phyloP scores from a whole-genome alignment of 148 eudicot genomes.

The Persicaria tinctoria region DNA sequence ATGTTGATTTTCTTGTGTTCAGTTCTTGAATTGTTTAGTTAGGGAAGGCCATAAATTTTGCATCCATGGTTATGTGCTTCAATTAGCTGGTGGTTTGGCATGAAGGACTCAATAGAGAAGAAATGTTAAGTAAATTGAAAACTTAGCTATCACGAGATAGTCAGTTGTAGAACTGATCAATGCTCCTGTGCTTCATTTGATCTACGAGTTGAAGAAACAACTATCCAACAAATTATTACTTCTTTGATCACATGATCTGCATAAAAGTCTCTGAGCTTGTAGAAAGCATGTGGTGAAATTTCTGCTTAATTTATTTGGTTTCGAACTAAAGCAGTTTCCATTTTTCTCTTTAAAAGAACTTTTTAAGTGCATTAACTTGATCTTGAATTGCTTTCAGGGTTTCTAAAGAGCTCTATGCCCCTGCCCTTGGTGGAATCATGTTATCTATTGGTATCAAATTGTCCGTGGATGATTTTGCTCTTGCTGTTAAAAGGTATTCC shows the following conservation, averaged over 20 bases:
- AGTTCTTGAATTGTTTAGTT: background rate
- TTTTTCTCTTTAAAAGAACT: background rate
- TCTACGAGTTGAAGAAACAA: background rate
- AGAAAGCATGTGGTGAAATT: background rate
- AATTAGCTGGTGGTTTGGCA: background rate
- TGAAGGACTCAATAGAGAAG: background rate
- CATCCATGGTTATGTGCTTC: background rate
- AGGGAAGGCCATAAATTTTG: background rate
- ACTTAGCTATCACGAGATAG: background rate
- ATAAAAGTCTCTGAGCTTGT: background rate
- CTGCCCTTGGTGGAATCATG: conserved; percentile 98
- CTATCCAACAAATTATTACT: background rate
- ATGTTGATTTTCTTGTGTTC: background rate
- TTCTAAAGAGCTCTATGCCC: conserved; percentile 86
- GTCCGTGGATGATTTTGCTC: conserved; percentile 72
- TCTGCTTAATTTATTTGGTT: background rate
- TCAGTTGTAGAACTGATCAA: background rate
- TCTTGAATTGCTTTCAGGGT: conserved; percentile 44
- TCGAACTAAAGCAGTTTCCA: background rate
- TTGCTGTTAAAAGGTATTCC: conserved; percentile 72
- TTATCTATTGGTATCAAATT: conserved; percentile 84
- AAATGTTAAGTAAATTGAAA: background rate
- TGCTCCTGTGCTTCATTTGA: background rate
- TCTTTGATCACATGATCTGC: background rate
- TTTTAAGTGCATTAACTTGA: background rate